Evolutionary conservation across 345 rosid species (phyloP), one percentile per base, ranked within the genome.

Genomic region (Clarkia xantiana): DNA sequence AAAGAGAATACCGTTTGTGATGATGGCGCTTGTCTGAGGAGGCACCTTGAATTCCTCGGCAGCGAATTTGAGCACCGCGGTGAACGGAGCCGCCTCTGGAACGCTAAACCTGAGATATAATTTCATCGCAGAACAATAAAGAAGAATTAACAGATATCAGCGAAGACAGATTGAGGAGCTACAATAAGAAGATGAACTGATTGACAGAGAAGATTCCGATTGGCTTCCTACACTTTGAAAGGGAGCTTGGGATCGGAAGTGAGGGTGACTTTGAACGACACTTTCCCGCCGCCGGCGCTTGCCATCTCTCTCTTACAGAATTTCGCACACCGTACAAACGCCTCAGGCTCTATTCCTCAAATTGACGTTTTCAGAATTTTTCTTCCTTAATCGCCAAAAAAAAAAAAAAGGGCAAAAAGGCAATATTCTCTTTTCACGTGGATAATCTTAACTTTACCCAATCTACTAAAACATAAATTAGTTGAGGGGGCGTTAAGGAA

Each of bases 171-270:
- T 0, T 16, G 10, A 36, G 48, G 12, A 46, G 14, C 11, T 29
- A 29, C 16, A 47, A 45, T 25, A n/a, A 9, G 9, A 52, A 43
- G 2, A 23, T 3, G 36, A 29, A 29, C 8, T 29, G 9, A 29
- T 12, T 15, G 19, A 40, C 14, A 14, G 16, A 29, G 19, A 18
- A 44, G 40, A 20, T 14, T 10, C 16, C 19, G 43, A 47, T 14
- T 19, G 56, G 48, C 29, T 10, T 29, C 36, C 13, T 55, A 90
- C 97, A 90, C 96, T 86, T 86, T 86, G 84, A 90, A 90, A 45
- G 95, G 95, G 49, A 90, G 95, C 73, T 90, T 90, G 11, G 97
- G 97, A 72, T 90, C 97, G 42, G 97, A 90, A 52, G 96, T 90
- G 49, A 90, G 88, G 40, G 86, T 89, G 42, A 90, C 95, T 66